Evolutionary conservation across 2,329 filamentous ascomycete species (phyloP).

Genomic region (Colletotrichum destructivum): DNA sequence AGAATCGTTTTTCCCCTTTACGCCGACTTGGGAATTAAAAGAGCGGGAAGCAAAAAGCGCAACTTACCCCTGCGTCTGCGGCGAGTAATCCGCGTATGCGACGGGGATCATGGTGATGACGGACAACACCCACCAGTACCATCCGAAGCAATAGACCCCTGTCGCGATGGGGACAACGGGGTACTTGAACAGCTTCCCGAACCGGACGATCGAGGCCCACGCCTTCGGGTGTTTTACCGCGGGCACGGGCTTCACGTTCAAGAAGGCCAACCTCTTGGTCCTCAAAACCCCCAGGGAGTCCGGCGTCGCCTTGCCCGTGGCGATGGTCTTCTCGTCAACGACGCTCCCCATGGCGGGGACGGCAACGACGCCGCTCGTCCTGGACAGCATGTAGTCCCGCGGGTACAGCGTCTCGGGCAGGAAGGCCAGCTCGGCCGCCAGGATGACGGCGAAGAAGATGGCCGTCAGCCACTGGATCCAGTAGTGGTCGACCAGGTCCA

Average conservation of each 20-base stretch:
- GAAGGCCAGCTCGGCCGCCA: constrained; percentile 63
- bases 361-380: not conserved
- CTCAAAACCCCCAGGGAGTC: constrained; percentile 48
- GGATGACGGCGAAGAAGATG: constrained; percentile 65
- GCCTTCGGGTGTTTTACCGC: constrained; percentile 66
- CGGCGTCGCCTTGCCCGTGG: constrained; percentile 29
- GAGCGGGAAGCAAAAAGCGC: not conserved
- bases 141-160: constrained; percentile 65
- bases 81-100: constrained; percentile 64
- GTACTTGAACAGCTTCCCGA: constrained; percentile 63
- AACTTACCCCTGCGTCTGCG: constrained; percentile 63
- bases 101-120: constrained; percentile 68
- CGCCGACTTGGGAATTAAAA: no score
- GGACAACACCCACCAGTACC: constrained; percentile 71
- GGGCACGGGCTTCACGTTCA: constrained; percentile 63
- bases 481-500: constrained; percentile 60
- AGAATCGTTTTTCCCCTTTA: not conserved
- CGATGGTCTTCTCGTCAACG: constrained; percentile 38
- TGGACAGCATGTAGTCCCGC: constrained; percentile 62
- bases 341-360: constrained; percentile 19
- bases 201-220: constrained; percentile 62
- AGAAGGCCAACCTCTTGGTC: constrained; percentile 60
- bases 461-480: constrained; percentile 71
- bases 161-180: constrained; percentile 62
- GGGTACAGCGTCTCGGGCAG: constrained; percentile 72